These are phyloP conservation scores for Trametes villosa DNA, from an alignment of 768 basidiomycete species.

Conservation along the genomic window DNA sequence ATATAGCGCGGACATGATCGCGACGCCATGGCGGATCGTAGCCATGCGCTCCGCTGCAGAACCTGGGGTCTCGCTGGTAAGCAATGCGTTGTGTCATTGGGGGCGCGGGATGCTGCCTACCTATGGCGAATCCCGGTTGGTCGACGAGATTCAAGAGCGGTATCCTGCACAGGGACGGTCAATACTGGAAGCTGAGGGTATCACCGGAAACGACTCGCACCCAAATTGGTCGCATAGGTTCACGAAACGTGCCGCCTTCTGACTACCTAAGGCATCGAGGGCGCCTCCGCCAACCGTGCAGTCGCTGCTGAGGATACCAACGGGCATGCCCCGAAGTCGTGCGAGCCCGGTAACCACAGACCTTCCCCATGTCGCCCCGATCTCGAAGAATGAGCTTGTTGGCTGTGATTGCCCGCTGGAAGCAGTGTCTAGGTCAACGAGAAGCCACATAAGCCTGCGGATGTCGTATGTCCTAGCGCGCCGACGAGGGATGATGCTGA, in stretches of 20 bases:
- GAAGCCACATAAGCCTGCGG: constrained; percentile 9
- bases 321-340: constrained; percentile 15
- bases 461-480: constrained; percentile 21
- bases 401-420: background rate
- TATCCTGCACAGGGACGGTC: background rate
- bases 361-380: constrained; percentile 22
- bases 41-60: constrained; percentile 22
- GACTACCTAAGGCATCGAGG: constrained; percentile 19
- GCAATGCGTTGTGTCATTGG: too few species aligned
- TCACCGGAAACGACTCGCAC: background rate
- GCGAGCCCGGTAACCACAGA: constrained; percentile 18
- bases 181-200: background rate
- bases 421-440: constrained; percentile 8
- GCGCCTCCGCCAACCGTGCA: constrained; percentile 21
- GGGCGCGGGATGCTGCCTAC: too few species aligned
- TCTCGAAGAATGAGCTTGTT: constrained; percentile 20
- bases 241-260: constrained; percentile 26
- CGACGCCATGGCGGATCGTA: constrained; percentile 18
- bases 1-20: constrained; percentile 23
- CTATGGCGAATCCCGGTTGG: constrained; percentile 25
- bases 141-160: constrained; percentile 24
- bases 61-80: too few species aligned
- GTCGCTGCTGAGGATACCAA: constrained; percentile 22
- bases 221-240: constrained; percentile 25
- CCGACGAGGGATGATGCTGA: constrained; percentile 23